A percentile compares a stretch with the other conserved stretches of the same genome.
phyloP scores from a whole-genome alignment of 257 asterid genomes.

The Fraxinus anomala region DNA sequence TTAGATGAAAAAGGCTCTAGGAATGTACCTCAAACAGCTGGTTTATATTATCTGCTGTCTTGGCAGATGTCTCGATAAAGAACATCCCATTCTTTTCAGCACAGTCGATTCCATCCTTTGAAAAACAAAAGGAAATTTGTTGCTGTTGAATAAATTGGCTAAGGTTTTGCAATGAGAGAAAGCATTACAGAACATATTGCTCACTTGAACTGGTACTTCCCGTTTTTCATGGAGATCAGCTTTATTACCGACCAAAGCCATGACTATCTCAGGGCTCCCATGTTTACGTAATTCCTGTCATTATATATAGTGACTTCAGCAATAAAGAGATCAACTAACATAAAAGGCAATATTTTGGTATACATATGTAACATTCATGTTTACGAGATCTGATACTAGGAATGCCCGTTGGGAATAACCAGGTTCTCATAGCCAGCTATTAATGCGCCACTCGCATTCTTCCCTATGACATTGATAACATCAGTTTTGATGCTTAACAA shows the following conservation, averaged over 20 bases:
- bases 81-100: conserved; percentile 98
- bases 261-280: conserved; percentile 89
- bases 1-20: not conserved
- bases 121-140: conserved; percentile 14
- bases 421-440: not conserved
- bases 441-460: not conserved
- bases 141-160: conserved; percentile 1
- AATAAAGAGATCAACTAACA: conserved; percentile 2
- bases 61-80: conserved; percentile 97
- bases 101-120: conserved; percentile 78
- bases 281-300: conserved; percentile 90
- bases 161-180: conserved; percentile 6
- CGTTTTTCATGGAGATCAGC: conserved; percentile 93
- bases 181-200: conserved; percentile 23
- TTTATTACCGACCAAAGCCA: conserved; percentile 98
- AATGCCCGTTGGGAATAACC: not conserved
- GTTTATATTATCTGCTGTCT: conserved; percentile 99
- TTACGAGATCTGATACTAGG: conserved; percentile 3
- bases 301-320: conserved; percentile 10
- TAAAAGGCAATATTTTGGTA: not conserved
- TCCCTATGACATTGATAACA: not conserved
- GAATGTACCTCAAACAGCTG: conserved; percentile 90
- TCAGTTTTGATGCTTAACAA: not conserved
- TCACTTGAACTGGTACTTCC: conserved; percentile 80
- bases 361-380: not conserved